Conservation (phyloP, 768 basidiomycete species). For the Austroboletus festivus region DNA sequence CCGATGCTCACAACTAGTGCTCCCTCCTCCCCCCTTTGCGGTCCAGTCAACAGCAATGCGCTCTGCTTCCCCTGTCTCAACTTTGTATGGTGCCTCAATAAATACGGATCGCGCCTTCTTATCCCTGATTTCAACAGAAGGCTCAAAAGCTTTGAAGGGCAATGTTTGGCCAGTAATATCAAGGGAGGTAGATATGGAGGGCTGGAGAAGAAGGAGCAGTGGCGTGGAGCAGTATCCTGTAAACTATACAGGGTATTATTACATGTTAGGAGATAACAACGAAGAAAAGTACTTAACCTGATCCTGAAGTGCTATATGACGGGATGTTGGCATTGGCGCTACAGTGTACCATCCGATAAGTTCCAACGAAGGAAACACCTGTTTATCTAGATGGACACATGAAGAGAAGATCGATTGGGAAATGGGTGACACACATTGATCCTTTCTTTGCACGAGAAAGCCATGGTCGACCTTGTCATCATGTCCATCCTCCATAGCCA, state of each 20-base stretch:
- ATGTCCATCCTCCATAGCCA: constrained; percentile 57
- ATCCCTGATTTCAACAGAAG: constrained; percentile 81
- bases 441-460: constrained; percentile 77
- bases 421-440: constrained; percentile 65
- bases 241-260: constrained; percentile 50
- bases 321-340: constrained; percentile 65
- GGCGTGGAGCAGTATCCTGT: constrained; percentile 83
- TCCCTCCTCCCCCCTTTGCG: constrained; percentile 79
- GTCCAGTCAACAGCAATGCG: constrained; percentile 98
- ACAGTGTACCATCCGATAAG: constrained; percentile 98
- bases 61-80: constrained; percentile 98
- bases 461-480: constrained; percentile 70
- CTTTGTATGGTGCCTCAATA: constrained; percentile 79
- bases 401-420: constrained; percentile 1
- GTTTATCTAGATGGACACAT: constrained; percentile 66
- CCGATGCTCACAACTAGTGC: constrained; percentile 64
- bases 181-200: constrained; percentile 43
- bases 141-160: constrained; percentile 92
- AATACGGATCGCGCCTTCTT: constrained; percentile 75
- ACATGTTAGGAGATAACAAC: not conserved
- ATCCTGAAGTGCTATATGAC: constrained; percentile 80
- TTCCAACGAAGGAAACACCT: constrained; percentile 96
- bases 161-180: constrained; percentile 69
- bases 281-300: constrained; percentile 48
- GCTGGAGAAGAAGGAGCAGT: constrained; percentile 76